phyloP scores from a whole-genome alignment of 345 rosid genomes.

The Eucalyptus cloeziana region DNA sequence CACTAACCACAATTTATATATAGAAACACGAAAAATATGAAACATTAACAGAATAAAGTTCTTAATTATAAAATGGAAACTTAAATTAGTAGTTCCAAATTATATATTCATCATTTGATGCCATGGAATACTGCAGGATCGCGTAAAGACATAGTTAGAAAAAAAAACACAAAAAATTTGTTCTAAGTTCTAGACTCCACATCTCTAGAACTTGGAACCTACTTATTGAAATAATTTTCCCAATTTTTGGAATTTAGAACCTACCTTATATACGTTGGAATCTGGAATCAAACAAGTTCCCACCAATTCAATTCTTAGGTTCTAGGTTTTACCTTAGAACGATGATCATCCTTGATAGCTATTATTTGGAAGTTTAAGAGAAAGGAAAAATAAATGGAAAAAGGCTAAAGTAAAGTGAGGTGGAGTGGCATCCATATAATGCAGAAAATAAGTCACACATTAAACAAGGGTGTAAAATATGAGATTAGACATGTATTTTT shows the following conservation, averaged over 20 bases:
- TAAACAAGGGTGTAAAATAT: background rate
- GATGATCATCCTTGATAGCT: fast-evolving
- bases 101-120: too few relatives aligned
- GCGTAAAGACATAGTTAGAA: too few relatives aligned
- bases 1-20: fast-evolving
- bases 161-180: too few relatives aligned
- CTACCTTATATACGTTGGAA: fast-evolving
- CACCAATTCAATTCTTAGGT: fast-evolving
- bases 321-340: too few relatives aligned
- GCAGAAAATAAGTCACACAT: too few relatives aligned
- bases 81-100: too few relatives aligned
- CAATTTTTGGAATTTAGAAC: fast-evolving
- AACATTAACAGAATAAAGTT: too few relatives aligned
- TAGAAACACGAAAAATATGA: too few relatives aligned
- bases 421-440: background rate
- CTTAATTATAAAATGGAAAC: too few relatives aligned
- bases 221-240: fast-evolving
- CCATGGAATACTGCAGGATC: fast-evolving
- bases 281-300: fast-evolving
- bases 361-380: background rate
- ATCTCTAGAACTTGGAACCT: too few relatives aligned
- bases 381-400: background rate
- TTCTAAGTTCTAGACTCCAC: too few relatives aligned
- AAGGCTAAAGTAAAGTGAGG: background rate
- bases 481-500: background rate